Conservation (phyloP, 2,329 filamentous ascomycete species). For the Peltaster fructicola region DNA sequence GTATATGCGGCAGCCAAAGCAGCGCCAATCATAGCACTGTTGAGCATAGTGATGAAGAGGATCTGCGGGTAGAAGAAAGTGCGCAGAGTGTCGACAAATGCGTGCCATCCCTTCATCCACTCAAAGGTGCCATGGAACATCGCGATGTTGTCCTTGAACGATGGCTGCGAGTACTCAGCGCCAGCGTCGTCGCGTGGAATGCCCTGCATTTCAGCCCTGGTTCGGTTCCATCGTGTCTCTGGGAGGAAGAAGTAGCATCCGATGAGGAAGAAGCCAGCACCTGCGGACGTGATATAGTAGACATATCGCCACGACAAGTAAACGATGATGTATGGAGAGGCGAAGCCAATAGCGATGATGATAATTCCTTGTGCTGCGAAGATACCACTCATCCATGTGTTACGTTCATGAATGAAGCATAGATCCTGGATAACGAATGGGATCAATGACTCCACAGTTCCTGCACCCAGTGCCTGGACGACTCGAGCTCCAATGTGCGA, state of each 20-base stretch:
- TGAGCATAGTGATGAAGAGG: conserved; percentile 8
- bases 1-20: conserved; percentile 6
- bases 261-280: conserved; percentile 6
- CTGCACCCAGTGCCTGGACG: conserved; percentile 8
- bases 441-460: conserved; percentile 8
- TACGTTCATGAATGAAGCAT: conserved; percentile 8
- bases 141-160: conserved; percentile 6
- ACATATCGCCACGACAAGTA: conserved; percentile 7
- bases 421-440: conserved; percentile 9
- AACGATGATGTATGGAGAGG: conserved; percentile 7
- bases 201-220: conserved; percentile 3
- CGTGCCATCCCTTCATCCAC: conserved; percentile 4
- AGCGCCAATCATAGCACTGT: conserved; percentile 7
- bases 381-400: no score
- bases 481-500: conserved; percentile 8
- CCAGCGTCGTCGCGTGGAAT: conserved; percentile 1
- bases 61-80: conserved; percentile 9
- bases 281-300: conserved; percentile 6
- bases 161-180: conserved; percentile 3
- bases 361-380: conserved; percentile 9
- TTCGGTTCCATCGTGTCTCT: conserved; percentile 8
- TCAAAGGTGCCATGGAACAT: conserved; percentile 6
- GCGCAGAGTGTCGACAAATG: conserved; percentile 8
- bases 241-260: conserved; percentile 7
- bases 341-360: conserved; percentile 8